Base-by-base conservation (phyloP, 306 rosid species). In the Mucuna pruriens region DNA sequence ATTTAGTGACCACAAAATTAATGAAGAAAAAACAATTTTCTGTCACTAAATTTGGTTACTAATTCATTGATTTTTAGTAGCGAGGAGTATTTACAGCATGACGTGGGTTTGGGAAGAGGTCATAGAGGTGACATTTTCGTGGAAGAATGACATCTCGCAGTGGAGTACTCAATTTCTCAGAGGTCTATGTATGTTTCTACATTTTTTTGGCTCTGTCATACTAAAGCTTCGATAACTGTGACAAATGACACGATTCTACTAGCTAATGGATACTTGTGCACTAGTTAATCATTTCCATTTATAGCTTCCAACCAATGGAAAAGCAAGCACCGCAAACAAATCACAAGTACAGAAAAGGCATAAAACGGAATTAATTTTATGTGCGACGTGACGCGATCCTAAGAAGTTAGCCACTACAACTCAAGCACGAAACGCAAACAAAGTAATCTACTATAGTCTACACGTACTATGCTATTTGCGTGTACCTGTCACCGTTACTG, bases 401-500 rank as follows among this genome's bases (percentile, higher is more conserved):
- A 16, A 15, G 36, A 44, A 17, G 31, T 29, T 29, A 3, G 31
- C 1, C 2, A 29, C 44, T 39, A 39, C 9, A 0, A 65, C 20
- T 31, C 71, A 36, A 33, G 71, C 17, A 17, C 71, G 34, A 39
- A 66, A 10, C 12, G 33, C 7, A 29, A 29, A 29, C 31, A 29
- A 29, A 3, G 31, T 29, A 29, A 3, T 29, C 31, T n/a, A n/a
- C n/a, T n/a, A n/a, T n/a, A n/a, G n/a, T 70, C 6, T 48, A 31
- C 6, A 8, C n/a, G 46, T 71, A 12, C 15, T 22, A 26, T 48
- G 11, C 52, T 16, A 34, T 34, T 34, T 38, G 22, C n/a, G 29
- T 13, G 36, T 78, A 67, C 75, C 67, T 66, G 67, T 78, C 75
- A 10, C 82, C 75, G 42, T 39, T 67, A 33, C 68, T 51, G 57